Evolutionary conservation across 2,329 filamentous ascomycete species (phyloP).

Genomic region (Nigrospora osmanthi): DNA sequence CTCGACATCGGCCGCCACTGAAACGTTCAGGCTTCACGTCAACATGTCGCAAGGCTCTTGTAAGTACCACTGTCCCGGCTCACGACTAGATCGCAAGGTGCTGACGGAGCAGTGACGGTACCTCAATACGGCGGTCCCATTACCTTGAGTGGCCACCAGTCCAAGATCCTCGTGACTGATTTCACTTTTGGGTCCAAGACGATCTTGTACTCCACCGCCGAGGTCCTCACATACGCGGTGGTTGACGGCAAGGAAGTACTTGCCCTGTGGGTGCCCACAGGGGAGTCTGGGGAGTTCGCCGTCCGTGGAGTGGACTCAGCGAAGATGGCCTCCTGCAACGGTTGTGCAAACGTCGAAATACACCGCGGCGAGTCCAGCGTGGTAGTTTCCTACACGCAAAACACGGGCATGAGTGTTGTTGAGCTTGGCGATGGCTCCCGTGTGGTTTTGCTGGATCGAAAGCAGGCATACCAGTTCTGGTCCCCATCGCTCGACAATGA

Average conservation of each 20-base stretch:
- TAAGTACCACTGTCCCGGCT: constrained; percentile 4
- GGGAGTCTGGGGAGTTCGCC: constrained; percentile 46
- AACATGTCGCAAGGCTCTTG: constrained; percentile 44
- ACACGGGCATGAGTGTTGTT: constrained; percentile 36
- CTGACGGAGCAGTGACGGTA: constrained; percentile 30
- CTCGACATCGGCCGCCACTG: constrained; percentile 40
- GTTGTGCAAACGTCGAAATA: constrained; percentile 32
- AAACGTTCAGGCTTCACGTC: constrained; percentile 46
- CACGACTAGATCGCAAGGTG: too few species aligned
- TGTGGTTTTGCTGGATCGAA: constrained; percentile 44
- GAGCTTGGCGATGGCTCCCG: constrained; percentile 36
- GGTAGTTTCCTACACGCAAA: constrained; percentile 39
- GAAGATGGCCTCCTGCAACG: constrained; percentile 26
- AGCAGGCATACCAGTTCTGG: constrained; percentile 49
- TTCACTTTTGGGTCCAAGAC: constrained; percentile 44
- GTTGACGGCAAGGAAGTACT: constrained; percentile 39
- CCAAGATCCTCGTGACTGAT: constrained; percentile 55
- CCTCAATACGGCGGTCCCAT: constrained; percentile 40
- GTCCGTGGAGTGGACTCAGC: constrained; percentile 31
- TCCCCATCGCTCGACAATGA: constrained; percentile 40
- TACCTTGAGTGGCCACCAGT: constrained; percentile 50
- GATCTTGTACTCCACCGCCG: constrained; percentile 47
- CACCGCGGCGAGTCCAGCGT: constrained; percentile 29
- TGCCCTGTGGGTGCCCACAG: constrained; percentile 44
- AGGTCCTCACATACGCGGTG: constrained; percentile 42